Evolutionary conservation across 2,329 filamentous ascomycete species (phyloP), one percentile per base, ranked within the genome.

Genomic region (Proliferodiscus dingleyae): DNA sequence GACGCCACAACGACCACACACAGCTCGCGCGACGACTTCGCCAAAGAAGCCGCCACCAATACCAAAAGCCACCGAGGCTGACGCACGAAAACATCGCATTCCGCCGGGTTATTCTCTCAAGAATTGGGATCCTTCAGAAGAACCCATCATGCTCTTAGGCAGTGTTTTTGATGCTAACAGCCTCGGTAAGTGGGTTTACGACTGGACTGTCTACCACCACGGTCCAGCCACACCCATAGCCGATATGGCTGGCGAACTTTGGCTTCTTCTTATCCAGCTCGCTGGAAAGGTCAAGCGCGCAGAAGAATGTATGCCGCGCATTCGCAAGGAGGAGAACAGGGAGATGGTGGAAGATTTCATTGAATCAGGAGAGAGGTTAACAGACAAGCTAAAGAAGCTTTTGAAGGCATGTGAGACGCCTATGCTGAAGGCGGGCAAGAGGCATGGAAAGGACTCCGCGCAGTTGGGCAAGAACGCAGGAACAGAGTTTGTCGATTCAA

Each of bases 131-230:
- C 91, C 91, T 1, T 83, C 81, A 22, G 91, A 97, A 72, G 83
- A 89, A 57, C 93, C 93, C 41, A 96, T 98, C 64, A 83, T 96
- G 64, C 79, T 98, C 21, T 77, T 97, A 18, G 93, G 93, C 41
- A 95, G 88, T 63, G 93, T 97, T 46, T 97, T 97, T 63, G 93
- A 97, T 64, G 88, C 91, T 62, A 96, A 97, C 76, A 95, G 89
- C 21, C 77, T 98, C 23, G 93, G 93, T 62, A 96, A 96, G 71
- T 98, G 93, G 93, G 94, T 98, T 63, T 98, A 95, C 69, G 93
- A 97, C 75, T 98, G 93, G 93, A 96, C 93, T 15, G 88, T 96
- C 53, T 95, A 88, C 71, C 83, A 85, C 65, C 83, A 94, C 57
- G 88, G 88, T 29, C 80, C 89, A 11, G 79, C 80, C 32, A 89